A percentile compares a stretch with the other conserved stretches of the same genome.
Evolutionary conservation across 345 rosid species (phyloP).

Genomic region (Eucalyptus curtisii): DNA sequence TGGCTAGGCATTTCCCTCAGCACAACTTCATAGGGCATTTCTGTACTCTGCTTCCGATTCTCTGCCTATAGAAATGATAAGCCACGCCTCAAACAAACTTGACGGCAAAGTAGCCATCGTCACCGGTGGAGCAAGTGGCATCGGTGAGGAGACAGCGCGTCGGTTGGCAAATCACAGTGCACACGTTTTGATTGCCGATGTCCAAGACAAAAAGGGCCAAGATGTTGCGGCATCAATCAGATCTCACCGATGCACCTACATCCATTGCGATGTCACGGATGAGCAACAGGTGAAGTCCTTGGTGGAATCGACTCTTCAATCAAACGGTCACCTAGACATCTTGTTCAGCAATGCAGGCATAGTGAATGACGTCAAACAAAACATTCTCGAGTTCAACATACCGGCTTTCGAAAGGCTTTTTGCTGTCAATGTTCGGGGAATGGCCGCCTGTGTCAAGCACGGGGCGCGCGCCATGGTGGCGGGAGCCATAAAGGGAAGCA

Average conservation of each 20-base stretch:
- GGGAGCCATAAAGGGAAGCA: constrained; percentile 4
- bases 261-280: constrained; percentile 8
- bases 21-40: neutral
- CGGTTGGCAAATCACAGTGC: neutral
- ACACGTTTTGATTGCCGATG: neutral
- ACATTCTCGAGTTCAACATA: constrained; percentile 1
- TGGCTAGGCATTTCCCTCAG: neutral
- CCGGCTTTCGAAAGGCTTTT: neutral
- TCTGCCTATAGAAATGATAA: neutral
- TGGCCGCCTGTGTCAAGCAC: constrained; percentile 9
- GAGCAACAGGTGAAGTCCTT: constrained; percentile 5
- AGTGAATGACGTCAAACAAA: neutral
- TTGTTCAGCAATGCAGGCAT: constrained; percentile 19
- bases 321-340: constrained; percentile 6
- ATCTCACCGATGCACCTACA: neutral
- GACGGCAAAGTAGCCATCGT: constrained; percentile 3
- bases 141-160: neutral
- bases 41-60: neutral
- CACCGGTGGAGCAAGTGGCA: constrained; percentile 7
- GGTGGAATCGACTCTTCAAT: neutral
- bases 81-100: neutral
- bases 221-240: constrained; percentile 1
- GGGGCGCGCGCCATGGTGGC: constrained; percentile 19
- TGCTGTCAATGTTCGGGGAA: constrained; percentile 7
- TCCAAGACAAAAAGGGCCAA: neutral